Evolutionary conservation across 306 rosid genomes (phyloP).

Genomic region (Sesbania bispinosa): DNA sequence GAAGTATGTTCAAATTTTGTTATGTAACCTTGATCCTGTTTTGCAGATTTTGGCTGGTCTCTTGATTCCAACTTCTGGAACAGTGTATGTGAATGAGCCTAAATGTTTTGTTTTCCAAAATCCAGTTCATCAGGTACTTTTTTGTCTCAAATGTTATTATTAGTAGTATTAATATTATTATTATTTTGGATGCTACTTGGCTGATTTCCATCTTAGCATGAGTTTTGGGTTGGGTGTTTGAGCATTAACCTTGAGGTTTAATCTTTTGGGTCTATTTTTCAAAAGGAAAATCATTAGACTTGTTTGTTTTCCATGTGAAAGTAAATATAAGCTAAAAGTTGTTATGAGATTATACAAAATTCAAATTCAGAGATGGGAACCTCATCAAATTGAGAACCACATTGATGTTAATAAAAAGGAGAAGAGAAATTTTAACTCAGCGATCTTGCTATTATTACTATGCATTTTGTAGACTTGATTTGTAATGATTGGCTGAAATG

Average conservation of each 20-base stretch:
- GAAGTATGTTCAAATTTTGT: neutral
- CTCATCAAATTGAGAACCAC: neutral
- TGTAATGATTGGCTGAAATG: neutral
- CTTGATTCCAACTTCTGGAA: conserved; percentile 61
- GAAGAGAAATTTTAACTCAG: neutral
- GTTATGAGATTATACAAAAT: neutral
- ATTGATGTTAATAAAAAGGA: neutral
- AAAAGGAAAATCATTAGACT: neutral
- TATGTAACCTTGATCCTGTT: neutral
- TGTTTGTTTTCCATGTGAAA: conserved; percentile 11
- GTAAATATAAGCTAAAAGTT: neutral
- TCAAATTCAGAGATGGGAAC: neutral
- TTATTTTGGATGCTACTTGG: neutral
- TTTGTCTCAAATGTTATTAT: neutral
- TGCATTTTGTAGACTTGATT: neutral
- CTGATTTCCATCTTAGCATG: neutral
- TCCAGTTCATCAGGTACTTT: conserved; percentile 77
- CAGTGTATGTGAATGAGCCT: conserved; percentile 52
- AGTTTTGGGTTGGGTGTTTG: neutral
- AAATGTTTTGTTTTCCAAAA: conserved; percentile 81
- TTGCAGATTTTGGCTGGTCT: conserved; percentile 83
- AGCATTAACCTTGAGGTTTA: neutral
- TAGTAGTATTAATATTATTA: no score
- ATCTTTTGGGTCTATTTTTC: neutral
- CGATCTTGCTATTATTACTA: neutral